Evolutionary conservation across 1,284 basidiomycete species (phyloP).

Genomic region (Leccinum solheimii): DNA sequence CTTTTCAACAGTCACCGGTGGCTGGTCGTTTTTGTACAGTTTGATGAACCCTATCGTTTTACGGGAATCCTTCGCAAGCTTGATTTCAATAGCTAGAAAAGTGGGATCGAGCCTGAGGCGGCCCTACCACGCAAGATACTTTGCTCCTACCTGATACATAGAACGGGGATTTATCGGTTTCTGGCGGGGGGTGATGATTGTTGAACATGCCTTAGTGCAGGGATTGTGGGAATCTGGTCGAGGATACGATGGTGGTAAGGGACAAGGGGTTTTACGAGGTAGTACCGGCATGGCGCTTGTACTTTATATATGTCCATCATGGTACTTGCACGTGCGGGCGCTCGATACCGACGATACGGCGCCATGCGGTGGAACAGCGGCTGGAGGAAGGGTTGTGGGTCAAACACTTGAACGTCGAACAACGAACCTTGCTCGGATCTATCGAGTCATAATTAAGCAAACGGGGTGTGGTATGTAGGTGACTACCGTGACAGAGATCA

Average conservation of each 20-base stretch:
- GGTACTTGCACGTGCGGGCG: not conserved
- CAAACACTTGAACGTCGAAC: not conserved
- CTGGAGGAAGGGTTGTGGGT: not conserved
- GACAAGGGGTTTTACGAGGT: not conserved
- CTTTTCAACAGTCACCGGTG: not conserved
- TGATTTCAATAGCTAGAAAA: constrained; percentile 10
- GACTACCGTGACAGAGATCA: too few relatives aligned
- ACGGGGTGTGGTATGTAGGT: too few relatives aligned
- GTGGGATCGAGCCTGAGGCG: not conserved
- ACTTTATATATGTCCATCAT: not conserved
- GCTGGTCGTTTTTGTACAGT: constrained; percentile 6
- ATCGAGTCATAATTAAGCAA: too few relatives aligned
- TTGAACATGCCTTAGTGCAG: constrained; percentile 5
- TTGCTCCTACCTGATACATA: constrained; percentile 10
- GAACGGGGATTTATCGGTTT: not conserved
- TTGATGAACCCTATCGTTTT: constrained; percentile 10
- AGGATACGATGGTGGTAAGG: not conserved
- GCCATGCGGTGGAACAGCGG: not conserved
- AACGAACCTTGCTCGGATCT: not conserved
- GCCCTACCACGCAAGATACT: too few relatives aligned
- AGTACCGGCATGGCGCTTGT: not conserved
- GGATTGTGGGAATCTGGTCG: not conserved
- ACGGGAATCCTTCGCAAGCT: constrained; percentile 7
- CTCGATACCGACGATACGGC: not conserved
- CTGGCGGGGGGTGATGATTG: not conserved